Evolutionary conservation across 495 filamentous ascomycete genomes (phyloP).

Genomic region (Halenospora varia): DNA sequence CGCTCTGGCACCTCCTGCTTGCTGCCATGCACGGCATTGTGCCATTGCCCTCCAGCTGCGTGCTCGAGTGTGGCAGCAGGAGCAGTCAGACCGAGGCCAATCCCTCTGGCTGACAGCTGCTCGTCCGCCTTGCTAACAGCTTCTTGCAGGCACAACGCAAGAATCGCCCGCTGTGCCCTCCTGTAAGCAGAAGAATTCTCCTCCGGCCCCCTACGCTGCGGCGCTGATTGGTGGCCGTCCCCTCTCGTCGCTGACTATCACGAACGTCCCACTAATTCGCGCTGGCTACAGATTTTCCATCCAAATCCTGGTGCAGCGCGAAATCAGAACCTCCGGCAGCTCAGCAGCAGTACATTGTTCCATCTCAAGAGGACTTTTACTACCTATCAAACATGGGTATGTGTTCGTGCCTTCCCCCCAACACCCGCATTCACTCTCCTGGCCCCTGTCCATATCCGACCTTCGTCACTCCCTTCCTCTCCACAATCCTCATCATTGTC

Average conservation of each 20-base stretch:
- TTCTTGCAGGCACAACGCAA: not conserved
- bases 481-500: not conserved
- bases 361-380: not conserved
- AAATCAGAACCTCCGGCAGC: constrained; percentile 1
- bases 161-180: not conserved
- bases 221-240: not conserved
- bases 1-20: not conserved
- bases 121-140: not conserved
- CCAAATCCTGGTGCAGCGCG: constrained; percentile 1
- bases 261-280: constrained; percentile 2
- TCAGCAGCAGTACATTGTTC: not conserved
- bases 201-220: not conserved
- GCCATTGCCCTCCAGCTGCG: not conserved
- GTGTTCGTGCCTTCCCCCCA: not conserved
- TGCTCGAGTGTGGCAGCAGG: not conserved
- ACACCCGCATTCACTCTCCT: not conserved
- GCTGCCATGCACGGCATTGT: not conserved
- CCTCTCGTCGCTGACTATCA: not conserved
- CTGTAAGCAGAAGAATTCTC: no score
- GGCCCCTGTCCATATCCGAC: not conserved
- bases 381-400: constrained; percentile 3
- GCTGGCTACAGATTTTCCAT: constrained; percentile 6
- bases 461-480: not conserved
- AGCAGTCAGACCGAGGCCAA: not conserved
- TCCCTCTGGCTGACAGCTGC: not conserved